These are phyloP conservation scores for Marsdenia floribunda DNA, from an alignment of 257 asterid genomes.

Conservation along the genomic window DNA sequence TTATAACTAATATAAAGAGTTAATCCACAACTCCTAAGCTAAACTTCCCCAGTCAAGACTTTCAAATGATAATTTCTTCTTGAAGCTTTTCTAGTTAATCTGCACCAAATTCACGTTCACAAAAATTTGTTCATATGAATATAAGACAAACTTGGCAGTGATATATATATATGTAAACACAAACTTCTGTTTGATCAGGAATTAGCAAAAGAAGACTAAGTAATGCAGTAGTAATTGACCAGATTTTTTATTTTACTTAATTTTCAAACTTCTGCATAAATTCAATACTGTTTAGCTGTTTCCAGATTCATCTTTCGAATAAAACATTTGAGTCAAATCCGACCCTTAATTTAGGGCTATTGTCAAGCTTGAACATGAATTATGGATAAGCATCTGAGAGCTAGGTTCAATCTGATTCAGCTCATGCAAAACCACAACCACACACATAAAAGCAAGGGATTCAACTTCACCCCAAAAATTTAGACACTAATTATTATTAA, in stretches of 20 bases:
- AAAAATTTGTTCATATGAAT: background rate
- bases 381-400: background rate
- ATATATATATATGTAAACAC: too few species aligned
- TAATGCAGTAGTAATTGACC: background rate
- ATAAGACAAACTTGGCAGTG: background rate
- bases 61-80: background rate
- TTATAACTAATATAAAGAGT: constrained; percentile 31
- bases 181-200: background rate
- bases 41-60: background rate
- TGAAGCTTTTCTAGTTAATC: background rate
- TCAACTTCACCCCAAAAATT: too few species aligned
- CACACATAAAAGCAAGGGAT: too few species aligned
- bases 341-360: background rate
- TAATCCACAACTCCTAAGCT: constrained; percentile 3
- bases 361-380: background rate
- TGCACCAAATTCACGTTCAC: background rate
- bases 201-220: background rate
- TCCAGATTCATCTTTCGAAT: background rate
- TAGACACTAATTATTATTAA: too few species aligned
- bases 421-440: too few species aligned
- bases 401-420: background rate
- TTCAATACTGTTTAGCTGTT: background rate
- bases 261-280: background rate
- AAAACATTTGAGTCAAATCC: background rate
- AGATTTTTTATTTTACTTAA: background rate